Conservation (phyloP, 2,329 filamentous ascomycete genomes). For the Cadophora gregata region DNA sequence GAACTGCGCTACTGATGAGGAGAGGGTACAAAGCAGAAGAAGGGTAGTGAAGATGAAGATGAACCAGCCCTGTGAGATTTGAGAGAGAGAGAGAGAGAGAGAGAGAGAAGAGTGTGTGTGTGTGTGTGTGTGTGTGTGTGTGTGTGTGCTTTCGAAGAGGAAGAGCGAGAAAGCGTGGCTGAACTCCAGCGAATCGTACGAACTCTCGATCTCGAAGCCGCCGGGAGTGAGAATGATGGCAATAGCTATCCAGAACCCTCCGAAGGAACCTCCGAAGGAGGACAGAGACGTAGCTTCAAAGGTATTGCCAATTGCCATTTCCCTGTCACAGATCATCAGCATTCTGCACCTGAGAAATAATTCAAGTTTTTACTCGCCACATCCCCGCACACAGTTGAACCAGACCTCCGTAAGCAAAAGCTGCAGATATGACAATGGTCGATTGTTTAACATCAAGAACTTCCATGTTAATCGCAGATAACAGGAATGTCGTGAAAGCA, state of each 20-base stretch:
- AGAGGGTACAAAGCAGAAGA: slow-evolving; percentile 74
- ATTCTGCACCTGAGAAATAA: not conserved
- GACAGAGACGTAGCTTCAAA: slow-evolving; percentile 83
- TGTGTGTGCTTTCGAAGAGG: slow-evolving; percentile 53
- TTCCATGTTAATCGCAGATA: slow-evolving; percentile 75
- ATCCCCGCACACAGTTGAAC: slow-evolving; percentile 83
- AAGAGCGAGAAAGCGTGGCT: slow-evolving; percentile 74
- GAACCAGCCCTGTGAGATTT: slow-evolving; percentile 67
- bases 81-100: too few relatives aligned
- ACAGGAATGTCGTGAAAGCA: slow-evolving; percentile 53
- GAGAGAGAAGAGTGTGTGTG: too few relatives aligned
- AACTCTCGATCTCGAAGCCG: slow-evolving; percentile 64
- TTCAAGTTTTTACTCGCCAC: slow-evolving; percentile 65
- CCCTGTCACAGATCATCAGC: slow-evolving; percentile 56
- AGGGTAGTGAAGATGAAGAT: slow-evolving; percentile 89
- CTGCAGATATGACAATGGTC: slow-evolving; percentile 71
- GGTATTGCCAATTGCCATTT: slow-evolving; percentile 87
- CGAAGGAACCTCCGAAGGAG: slow-evolving; percentile 83
- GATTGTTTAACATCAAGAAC: slow-evolving; percentile 63
- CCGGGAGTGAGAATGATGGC: slow-evolving; percentile 73
- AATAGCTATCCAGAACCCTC: slow-evolving; percentile 83
- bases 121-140: too few relatives aligned
- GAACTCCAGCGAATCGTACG: slow-evolving; percentile 56
- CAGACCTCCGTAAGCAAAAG: slow-evolving; percentile 78
- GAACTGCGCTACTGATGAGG: slow-evolving; percentile 81